Evolutionary conservation across 345 rosid genomes (phyloP).

Genomic region (Salix purpurea): DNA sequence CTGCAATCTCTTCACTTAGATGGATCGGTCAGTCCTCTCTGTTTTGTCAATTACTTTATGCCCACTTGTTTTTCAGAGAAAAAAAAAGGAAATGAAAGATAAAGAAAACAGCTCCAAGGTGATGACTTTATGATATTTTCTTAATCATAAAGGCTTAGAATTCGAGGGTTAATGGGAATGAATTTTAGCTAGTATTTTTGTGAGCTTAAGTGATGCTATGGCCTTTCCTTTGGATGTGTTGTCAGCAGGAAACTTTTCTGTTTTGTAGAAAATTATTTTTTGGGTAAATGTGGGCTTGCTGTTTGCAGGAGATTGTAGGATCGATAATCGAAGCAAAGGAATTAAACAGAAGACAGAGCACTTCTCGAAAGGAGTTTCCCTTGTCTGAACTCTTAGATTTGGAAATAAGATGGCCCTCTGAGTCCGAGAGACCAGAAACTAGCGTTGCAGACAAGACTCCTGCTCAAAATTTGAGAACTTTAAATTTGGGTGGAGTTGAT

Average conservation of each 20-base stretch:
- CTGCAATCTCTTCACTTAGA: slow-evolving; percentile 63
- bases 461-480: slow-evolving; percentile 17
- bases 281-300: not conserved
- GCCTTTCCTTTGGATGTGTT: not conserved
- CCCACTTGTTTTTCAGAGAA: no score
- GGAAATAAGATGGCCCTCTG: slow-evolving; percentile 56
- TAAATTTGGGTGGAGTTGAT: slow-evolving; percentile 50
- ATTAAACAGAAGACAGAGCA: slow-evolving; percentile 37
- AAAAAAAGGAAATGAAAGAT: no score
- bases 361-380: slow-evolving; percentile 28
- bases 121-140: not conserved
- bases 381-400: slow-evolving; percentile 66
- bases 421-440: slow-evolving; percentile 30
- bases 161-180: not conserved
- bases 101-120: not conserved
- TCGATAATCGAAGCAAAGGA: slow-evolving; percentile 32
- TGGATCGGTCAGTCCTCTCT: slow-evolving; percentile 55
- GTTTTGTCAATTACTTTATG: no score
- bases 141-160: not conserved
- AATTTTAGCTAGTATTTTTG: not conserved
- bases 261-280: no score
- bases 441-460: slow-evolving; percentile 20
- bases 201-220: not conserved
- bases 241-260: no score
- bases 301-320: slow-evolving; percentile 66